Evolutionary conservation across 495 filamentous ascomycete species (phyloP).

Genomic region (Xylaria nigripes): DNA sequence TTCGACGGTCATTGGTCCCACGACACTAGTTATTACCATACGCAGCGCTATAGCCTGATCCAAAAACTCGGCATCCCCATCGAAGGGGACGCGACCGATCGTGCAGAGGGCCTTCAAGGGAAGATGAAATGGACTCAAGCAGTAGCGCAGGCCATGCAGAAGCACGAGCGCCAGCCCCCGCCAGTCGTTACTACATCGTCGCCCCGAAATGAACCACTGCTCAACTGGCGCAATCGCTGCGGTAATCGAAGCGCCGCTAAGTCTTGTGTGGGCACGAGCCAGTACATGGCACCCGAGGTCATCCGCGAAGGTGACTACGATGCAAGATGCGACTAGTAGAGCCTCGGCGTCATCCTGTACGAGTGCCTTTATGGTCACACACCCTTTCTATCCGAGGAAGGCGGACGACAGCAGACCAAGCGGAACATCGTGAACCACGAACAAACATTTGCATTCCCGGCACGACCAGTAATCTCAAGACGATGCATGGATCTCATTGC

Average conservation of each 20-base stretch:
- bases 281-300: slow-evolving; percentile 96
- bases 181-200: slow-evolving; percentile 8
- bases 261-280: slow-evolving; percentile 90
- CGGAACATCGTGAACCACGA: slow-evolving; percentile 57
- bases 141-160: slow-evolving; percentile 40
- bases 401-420: slow-evolving; percentile 65
- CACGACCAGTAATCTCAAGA: slow-evolving; percentile 49
- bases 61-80: slow-evolving; percentile 66
- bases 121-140: slow-evolving; percentile 40
- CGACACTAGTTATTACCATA: slow-evolving; percentile 74
- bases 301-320: slow-evolving; percentile 78
- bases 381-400: slow-evolving; percentile 75
- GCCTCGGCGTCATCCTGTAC: slow-evolving; percentile 83
- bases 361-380: slow-evolving; percentile 91
- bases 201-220: slow-evolving; percentile 44
- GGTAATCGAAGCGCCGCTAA: slow-evolving; percentile 66
- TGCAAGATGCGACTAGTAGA: slow-evolving; percentile 95
- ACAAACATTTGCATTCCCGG: slow-evolving; percentile 54
- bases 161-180: slow-evolving; percentile 36
- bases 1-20: slow-evolving; percentile 95
- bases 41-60: slow-evolving; percentile 69
- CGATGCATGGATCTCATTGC: slow-evolving; percentile 66
- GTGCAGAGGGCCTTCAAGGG: slow-evolving; percentile 43
- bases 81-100: slow-evolving; percentile 67
- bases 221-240: slow-evolving; percentile 71